phyloP scores from a whole-genome alignment of 768 basidiomycete species.

The Lentinus tigrinus region DNA sequence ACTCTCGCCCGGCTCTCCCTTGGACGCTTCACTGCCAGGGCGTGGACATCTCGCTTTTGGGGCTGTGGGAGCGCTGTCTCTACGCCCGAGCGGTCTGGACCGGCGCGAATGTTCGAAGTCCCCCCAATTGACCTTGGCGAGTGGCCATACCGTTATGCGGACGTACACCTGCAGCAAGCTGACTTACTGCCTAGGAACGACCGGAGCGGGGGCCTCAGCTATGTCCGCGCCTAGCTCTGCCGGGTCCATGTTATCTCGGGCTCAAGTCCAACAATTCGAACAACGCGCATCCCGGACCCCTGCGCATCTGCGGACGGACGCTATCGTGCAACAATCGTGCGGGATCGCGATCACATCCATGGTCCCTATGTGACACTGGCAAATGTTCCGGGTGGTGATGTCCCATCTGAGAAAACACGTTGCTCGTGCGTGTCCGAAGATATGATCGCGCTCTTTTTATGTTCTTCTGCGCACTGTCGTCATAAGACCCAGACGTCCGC shows the following conservation, averaged over 20 bases:
- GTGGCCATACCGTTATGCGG: constrained; percentile 9
- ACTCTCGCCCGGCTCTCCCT: background rate
- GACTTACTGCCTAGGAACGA: constrained; percentile 4
- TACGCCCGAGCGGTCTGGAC: constrained; percentile 11
- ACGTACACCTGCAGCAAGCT: constrained; percentile 11
- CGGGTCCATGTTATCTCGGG: background rate
- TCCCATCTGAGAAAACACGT: constrained; percentile 22
- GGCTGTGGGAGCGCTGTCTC: background rate
- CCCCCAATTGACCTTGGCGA: constrained; percentile 4
- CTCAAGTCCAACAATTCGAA: background rate
- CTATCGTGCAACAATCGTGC: constrained; percentile 2
- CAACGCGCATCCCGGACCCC: constrained; percentile 1
- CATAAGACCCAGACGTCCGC: constrained; percentile 23
- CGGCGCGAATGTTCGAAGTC: constrained; percentile 8
- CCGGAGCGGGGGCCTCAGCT: constrained; percentile 2
- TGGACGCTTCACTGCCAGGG: constrained; percentile 1
- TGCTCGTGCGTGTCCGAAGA: constrained; percentile 15
- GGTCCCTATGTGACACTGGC: background rate
- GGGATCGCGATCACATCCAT: constrained; percentile 13
- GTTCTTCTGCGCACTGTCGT: constrained; percentile 19
- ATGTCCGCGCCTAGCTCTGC: background rate
- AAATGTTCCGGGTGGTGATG: constrained; percentile 16
- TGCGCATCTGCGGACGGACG: constrained; percentile 6
- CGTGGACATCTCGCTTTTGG: constrained; percentile 4
- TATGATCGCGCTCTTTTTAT: constrained; percentile 18